Evolutionary conservation across 202 grass and related monocot genomes (phyloP), one percentile per base, ranked within the genome.

Genomic region (Saccharum hybrid): DNA sequence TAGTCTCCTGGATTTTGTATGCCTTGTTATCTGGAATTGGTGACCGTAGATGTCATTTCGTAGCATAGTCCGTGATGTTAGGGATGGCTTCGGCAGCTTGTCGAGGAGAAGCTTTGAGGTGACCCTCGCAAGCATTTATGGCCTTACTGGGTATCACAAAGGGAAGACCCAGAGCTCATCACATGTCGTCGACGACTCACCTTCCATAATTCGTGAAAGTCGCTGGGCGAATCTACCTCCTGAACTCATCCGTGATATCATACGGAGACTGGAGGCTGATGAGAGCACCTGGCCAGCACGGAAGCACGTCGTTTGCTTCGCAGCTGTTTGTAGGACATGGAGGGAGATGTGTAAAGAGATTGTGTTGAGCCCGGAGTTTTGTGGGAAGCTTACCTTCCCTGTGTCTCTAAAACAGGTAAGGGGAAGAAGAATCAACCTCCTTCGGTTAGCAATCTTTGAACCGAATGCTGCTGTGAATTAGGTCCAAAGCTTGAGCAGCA

Each of bases 321-420:
- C 97, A 72, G 97, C 93, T 77, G 97, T 99, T 71, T 99, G 97
- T 57, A 86, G 86, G 79, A 90, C 97, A 80, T 99, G 97, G 97
- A 96, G 96, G 76, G 91, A 92, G 66, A 99, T 99, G 89, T 99
- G 96, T 88, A 93, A 86, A 83, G 96, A 99, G 69, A 96, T 96
- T 65, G 97, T 99, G 76, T 81, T 88, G 83, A 94, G 80, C 82
- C 97, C 97, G 10, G 97, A 99, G 54, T 92, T 96, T 75, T 86
- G 79, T 82, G 93, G 91, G 63, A 96, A 90, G 82, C 87, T 99
- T 81, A 99, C 97, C 62, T 99, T 99, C 71, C 88, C 93, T 30
- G 76, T 99, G 19, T 96, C 97, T 81, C 81, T 99, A 41, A 99
- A 99, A 78, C 97, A 94, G 97, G 97, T 99, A 90, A 82, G 63